A percentile compares a stretch with the other conserved stretches of the same genome.
Evolutionary conservation across 208 protist species (phyloP).

Genomic region (Crithidia mellificae): DNA sequence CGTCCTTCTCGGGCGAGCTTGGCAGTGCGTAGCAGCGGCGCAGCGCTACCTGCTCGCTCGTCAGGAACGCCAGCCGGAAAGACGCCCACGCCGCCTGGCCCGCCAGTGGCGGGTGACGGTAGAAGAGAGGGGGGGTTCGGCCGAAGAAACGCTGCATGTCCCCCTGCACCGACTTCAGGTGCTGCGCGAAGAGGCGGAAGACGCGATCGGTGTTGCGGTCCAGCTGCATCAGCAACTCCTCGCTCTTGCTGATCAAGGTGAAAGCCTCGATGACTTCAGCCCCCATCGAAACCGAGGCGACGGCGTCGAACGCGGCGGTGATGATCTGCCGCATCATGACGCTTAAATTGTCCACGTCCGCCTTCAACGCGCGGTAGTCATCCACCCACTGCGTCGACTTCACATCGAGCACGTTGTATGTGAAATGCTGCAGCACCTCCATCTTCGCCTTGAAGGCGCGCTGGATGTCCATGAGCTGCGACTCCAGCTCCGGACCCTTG

Average conservation of each 20-base stretch:
- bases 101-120: slow-evolving; percentile 88
- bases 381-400: slow-evolving; percentile 97
- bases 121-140: slow-evolving; percentile 87
- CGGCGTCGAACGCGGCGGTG: slow-evolving; percentile 93
- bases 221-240: slow-evolving; percentile 93
- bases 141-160: slow-evolving; percentile 93
- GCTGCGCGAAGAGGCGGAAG: slow-evolving; percentile 82
- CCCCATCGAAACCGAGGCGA: slow-evolving; percentile 87
- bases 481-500: slow-evolving; percentile 94
- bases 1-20: slow-evolving; percentile 76
- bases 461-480: slow-evolving; percentile 95
- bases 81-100: slow-evolving; percentile 93
- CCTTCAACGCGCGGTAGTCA: slow-evolving; percentile 96
- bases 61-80: slow-evolving; percentile 62
- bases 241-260: slow-evolving; percentile 92
- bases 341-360: slow-evolving; percentile 96
- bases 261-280: slow-evolving; percentile 97
- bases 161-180: slow-evolving; percentile 86
- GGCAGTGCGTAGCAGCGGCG: slow-evolving; percentile 85
- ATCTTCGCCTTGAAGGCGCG: slow-evolving; percentile 92
- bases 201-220: slow-evolving; percentile 92
- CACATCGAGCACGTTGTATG: slow-evolving; percentile 97
- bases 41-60: slow-evolving; percentile 54
- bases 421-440: slow-evolving; percentile 86
- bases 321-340: slow-evolving; percentile 98